Base-by-base conservation (phyloP, 106 monocot genomes). In the Apostasia ramifera region DNA sequence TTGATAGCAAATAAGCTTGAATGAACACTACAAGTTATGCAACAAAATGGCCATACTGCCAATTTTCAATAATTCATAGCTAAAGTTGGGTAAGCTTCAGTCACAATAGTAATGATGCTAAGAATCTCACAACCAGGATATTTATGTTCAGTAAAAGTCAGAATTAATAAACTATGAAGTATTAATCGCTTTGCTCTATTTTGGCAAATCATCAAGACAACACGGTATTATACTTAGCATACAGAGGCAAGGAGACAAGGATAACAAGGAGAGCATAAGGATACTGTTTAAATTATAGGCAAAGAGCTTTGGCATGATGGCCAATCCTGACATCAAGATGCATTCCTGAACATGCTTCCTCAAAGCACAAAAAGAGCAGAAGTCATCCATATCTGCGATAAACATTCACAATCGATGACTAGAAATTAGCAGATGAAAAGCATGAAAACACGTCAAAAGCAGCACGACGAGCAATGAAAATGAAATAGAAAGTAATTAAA, bases 261-360 rank as follows among this genome's bases (percentile, higher is more conserved):
- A 56, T 47, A 5, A 26, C 26, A 26, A 26, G 26, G 26, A 26
- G 26, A 26, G 26, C 26, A 38, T 49, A 79, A 95, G 88, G 88
- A 95, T 95, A 95, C 95, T 95, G 59, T 56, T 79, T 64, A 95
- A 68, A 78, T 91, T 95, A 8, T 66, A 40, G 41, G 71, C 72
- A 53, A 91, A 78, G 2, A 40, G 71, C 5, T 7, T 39, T 1
- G 91, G 91, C 2, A 41, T 41, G 10, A 91, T 50, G 40, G 69
- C 63, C 7, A 46, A 52, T 14, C 76, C 80, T 1, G 77, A 65
- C 2, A 38, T 65, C 48, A 14, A 9, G 15, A 95, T 53, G 66
- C 86, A 80, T 8, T 63, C 10, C 5, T 72, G 61, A 4, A 86
- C 52, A 45, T 81, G 85, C 8, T 62, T 53, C 60, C 52, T 77